Evolutionary conservation across 2,329 filamentous ascomycete genomes (phyloP), one percentile per base, ranked within the genome.

Genomic region (Pochonia chlamydosporia): DNA sequence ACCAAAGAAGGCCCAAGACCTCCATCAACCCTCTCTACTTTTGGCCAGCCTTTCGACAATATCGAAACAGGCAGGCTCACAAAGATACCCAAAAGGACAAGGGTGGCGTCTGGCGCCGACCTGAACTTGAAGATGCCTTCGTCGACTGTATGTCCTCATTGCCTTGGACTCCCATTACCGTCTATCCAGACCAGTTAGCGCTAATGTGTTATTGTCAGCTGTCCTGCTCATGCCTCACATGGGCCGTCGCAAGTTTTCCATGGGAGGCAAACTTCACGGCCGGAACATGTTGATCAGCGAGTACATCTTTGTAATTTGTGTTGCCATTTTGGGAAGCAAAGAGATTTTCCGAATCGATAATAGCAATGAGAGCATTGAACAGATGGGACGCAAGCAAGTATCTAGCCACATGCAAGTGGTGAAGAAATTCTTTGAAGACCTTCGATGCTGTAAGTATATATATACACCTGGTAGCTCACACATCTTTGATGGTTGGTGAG

Each of bases 351-450:
- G 66, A 43, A 69, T 69, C 56, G 66, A 69, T 51, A 69, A 69
- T 52, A 68, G 66, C 59, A 69, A 68, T 47, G 66, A 69, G 46
- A 69, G 66, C 52, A 68, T 69, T 43, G 66, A 69, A 55, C 66
- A 73, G 48, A 73, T 76, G 61, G 69, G 73, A 51, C 71, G 80
- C 48, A 86, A 86, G 62, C 81, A 84, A 57, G 80, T 86, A 5
- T 85, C 82, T 3, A 85, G 81, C 59, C 82, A 86, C 58, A 85
- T 86, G 58, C 82, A 87, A 59, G 82, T 87, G 13, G 67, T 85
- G 47, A 85, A 85, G 67, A 79, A 78, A 44, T 84, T 85, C 60
- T 79, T 86, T 53, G 72, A 75, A 47, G 75, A 78, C 46, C 70
- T 85, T 52, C 74, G 78, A 37, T 81, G 78, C 61, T 84, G 81